A percentile compares a stretch with the other conserved stretches of the same genome.
These are phyloP conservation scores for Daedaleopsis sinensis DNA, from an alignment of 768 basidiomycete genomes.

Conservation along the genomic window DNA sequence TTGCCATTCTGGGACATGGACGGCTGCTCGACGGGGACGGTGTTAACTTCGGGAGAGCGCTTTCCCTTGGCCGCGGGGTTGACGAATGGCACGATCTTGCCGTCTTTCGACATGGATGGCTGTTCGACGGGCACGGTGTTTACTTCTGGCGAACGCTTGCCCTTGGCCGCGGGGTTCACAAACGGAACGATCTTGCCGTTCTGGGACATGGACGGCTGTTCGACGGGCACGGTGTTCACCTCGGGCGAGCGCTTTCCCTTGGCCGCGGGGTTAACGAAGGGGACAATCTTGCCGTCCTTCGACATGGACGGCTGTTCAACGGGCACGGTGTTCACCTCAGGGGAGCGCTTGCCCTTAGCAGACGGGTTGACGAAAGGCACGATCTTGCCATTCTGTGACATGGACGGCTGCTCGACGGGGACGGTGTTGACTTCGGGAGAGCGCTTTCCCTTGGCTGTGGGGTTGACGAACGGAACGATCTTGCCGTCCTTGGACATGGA, in stretches of 20 bases:
- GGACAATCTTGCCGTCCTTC: constrained; percentile 35
- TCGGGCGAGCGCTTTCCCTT: constrained; percentile 1
- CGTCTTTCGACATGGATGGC: constrained; percentile 34
- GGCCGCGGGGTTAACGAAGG: constrained; percentile 24
- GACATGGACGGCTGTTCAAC: constrained; percentile 39
- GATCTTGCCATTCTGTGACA: constrained; percentile 36
- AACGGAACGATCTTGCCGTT: constrained; percentile 24
- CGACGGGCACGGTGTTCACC: constrained; percentile 34
- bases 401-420: constrained; percentile 36
- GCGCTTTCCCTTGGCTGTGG: constrained; percentile 20
- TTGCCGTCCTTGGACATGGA: constrained; percentile 39
- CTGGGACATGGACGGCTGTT: constrained; percentile 34
- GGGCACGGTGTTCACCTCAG: constrained; percentile 33
- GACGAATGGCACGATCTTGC: constrained; percentile 30
- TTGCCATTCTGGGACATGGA: constrained; percentile 39
- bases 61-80: constrained; percentile 12
- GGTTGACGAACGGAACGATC: constrained; percentile 18
- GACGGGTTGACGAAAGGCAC: constrained; percentile 27
- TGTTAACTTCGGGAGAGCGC: constrained; percentile 23
- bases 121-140: constrained; percentile 38
- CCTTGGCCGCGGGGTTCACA: constrained; percentile 6
- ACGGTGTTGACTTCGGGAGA: constrained; percentile 31
- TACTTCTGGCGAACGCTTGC: constrained; percentile 21
- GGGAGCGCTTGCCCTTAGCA: constrained; percentile 4
- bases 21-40: constrained; percentile 36